Conservation (phyloP, 2,329 filamentous ascomycete species). For the Tolypocladium amazonense region DNA sequence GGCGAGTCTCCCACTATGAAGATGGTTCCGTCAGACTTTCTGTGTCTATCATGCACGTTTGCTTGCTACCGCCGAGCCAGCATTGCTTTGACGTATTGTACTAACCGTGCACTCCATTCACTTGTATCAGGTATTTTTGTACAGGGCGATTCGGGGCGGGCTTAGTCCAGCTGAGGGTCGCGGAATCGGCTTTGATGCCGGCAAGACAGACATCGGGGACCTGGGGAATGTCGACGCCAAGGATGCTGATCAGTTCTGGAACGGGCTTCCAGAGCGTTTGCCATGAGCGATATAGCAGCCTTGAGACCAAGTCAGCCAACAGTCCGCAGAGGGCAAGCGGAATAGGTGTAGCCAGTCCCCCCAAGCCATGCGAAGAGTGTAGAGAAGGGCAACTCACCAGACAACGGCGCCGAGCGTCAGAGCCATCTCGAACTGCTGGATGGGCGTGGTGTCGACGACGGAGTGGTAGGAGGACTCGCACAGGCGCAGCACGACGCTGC, state of each 20-base stretch:
- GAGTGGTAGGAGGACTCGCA: conserved; percentile 17
- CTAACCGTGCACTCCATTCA: conserved; percentile 85
- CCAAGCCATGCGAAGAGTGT: neutral
- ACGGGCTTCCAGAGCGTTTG: conserved; percentile 87
- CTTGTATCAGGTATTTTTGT: conserved; percentile 80
- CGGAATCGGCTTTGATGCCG: conserved; percentile 76
- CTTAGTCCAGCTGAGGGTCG: conserved; percentile 83
- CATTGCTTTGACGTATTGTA: conserved; percentile 2
- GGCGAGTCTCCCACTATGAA: conserved; percentile 67
- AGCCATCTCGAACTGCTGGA: conserved; percentile 43
- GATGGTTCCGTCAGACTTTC: neutral
- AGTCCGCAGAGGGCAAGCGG: conserved; percentile 1
- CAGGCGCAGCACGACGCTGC: conserved; percentile 16
- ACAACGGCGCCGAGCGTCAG: conserved; percentile 40
- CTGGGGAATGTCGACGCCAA: conserved; percentile 89
- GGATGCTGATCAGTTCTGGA: conserved; percentile 77
- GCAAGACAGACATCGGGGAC: conserved; percentile 83
- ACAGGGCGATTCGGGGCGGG: conserved; percentile 56
- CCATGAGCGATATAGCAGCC: conserved; percentile 77
- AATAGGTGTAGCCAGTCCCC: neutral
- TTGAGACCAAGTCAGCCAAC: conserved; percentile 21
- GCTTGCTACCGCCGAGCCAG: neutral
- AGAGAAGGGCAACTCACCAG: conserved; percentile 32
- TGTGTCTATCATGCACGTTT: neutral
- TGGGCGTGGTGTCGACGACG: conserved; percentile 34